Percentiles rank a stretch among this genome's conserved stretches.
phyloP scores from a whole-genome alignment of 208 protist genomes.

The Tritrichomonas foetus region DNA sequence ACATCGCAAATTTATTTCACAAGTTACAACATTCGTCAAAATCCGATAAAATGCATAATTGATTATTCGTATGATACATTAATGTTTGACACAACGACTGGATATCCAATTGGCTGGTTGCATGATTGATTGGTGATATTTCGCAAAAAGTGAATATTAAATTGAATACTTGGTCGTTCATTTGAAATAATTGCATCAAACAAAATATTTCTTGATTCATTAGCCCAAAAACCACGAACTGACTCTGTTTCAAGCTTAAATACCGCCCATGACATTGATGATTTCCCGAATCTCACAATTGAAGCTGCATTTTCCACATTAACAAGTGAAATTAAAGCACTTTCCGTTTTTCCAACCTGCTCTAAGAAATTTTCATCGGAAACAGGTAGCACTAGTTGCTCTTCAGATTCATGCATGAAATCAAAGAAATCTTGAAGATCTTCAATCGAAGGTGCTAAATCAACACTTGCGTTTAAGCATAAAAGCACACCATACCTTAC shows the following conservation, averaged over 20 bases:
- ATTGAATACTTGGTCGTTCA: background rate
- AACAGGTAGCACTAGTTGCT: too few species aligned
- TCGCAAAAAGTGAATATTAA: background rate
- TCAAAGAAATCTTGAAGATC: too few species aligned
- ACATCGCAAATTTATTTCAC: too few species aligned
- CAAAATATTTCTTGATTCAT: background rate
- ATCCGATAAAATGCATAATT: too few species aligned
- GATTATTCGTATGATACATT: too few species aligned
- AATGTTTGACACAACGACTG: background rate
- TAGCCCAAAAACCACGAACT: conserved; percentile 15
- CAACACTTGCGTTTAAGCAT: too few species aligned
- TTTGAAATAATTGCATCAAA: background rate
- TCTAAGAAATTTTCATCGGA: too few species aligned
- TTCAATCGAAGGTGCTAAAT: too few species aligned
- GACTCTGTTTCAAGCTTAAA: background rate
- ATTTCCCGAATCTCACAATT: conserved; percentile 13
- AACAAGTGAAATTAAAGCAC: background rate
- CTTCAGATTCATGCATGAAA: too few species aligned
- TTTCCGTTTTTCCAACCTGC: background rate
- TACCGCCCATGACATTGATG: background rate
- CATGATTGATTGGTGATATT: background rate
- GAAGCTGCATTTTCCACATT: background rate
- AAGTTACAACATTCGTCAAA: too few species aligned
- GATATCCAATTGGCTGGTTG: conserved; percentile 6
- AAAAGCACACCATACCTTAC: too few species aligned